Conservation (phyloP, 176 grass and related monocot genomes). For the Thinopyrum elongatum region DNA sequence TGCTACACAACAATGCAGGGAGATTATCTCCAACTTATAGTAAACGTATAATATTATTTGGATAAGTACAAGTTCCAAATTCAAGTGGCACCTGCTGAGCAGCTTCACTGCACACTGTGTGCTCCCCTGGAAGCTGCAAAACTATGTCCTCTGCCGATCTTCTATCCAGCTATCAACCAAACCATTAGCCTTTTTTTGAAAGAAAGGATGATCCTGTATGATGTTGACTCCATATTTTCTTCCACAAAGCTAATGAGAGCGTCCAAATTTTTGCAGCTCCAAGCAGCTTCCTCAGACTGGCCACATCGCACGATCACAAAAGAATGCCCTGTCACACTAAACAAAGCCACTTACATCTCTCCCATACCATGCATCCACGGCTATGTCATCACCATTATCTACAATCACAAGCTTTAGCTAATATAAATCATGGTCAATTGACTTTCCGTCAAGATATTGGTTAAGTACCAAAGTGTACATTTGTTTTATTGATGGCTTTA, state of each 20-base stretch:
- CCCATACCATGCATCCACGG: conserved; percentile 33
- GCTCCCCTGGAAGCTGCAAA: conserved; percentile 28
- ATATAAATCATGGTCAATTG: conserved; percentile 13
- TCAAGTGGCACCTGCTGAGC: conserved; percentile 5
- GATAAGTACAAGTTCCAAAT: not conserved
- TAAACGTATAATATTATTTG: not conserved
- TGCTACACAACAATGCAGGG: not conserved
- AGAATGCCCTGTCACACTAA: not conserved
- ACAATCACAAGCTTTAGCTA: conserved; percentile 11
- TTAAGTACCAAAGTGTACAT: conserved; percentile 12
- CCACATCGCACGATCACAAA: conserved; percentile 15
- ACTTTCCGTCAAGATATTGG: not conserved
- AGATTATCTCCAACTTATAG: not conserved
- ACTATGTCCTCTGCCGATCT: not conserved
- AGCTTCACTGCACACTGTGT: conserved; percentile 32
- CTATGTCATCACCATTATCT: conserved; percentile 36
- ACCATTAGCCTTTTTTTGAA: not conserved
- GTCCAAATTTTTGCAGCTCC: conserved; percentile 18
- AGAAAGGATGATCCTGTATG: not conserved
- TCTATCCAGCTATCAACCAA: not conserved
- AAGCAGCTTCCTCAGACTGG: conserved; percentile 46
- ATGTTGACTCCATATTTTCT: conserved; percentile 25
- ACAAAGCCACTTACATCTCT: conserved; percentile 28
- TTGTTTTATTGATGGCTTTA: conserved; percentile 2
- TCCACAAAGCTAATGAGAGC: not conserved